These are phyloP conservation scores for Saccharomycopsis sp. DNA, from an alignment of 805 yeast species.

Conservation along the genomic window DNA sequence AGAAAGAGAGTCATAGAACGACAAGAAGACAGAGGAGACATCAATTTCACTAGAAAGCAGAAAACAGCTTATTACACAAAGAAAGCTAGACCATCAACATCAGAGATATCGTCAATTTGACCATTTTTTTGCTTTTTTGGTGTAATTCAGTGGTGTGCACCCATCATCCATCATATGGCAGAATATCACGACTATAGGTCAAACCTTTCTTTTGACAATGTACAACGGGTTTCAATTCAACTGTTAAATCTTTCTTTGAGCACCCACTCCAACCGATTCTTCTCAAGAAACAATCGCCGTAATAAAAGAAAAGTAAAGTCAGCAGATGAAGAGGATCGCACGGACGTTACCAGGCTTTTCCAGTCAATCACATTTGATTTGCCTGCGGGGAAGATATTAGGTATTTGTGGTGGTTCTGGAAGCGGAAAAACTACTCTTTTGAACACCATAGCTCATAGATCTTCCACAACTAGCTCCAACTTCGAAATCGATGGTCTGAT, in stretches of 20 bases:
- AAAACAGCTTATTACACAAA: too few species aligned
- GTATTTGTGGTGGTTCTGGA: slow-evolving; percentile 84
- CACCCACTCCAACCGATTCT: neutral
- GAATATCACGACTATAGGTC: neutral
- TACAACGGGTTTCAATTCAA: neutral
- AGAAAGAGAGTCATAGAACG: neutral
- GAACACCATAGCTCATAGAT: slow-evolving; percentile 55
- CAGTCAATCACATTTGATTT: slow-evolving; percentile 50
- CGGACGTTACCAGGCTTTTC: neutral
- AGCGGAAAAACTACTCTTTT: slow-evolving; percentile 79
- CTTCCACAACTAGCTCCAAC: slow-evolving; percentile 25
- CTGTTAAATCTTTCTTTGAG: neutral
- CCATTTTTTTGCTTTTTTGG: too few species aligned
- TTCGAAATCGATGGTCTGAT: slow-evolving; percentile 7
- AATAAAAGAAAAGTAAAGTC: neutral
- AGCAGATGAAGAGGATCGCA: neutral
- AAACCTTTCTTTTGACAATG: neutral
- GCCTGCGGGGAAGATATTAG: slow-evolving; percentile 57
- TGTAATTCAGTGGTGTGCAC: neutral
- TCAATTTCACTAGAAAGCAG: too few species aligned
- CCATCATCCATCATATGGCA: neutral
- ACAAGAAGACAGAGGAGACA: too few species aligned
- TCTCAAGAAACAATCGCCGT: neutral
- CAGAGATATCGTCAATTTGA: too few species aligned
- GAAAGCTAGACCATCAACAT: too few species aligned